Evolutionary conservation across 805 yeast species (phyloP).

Genomic region (Cyberlindnera bimundalis): DNA sequence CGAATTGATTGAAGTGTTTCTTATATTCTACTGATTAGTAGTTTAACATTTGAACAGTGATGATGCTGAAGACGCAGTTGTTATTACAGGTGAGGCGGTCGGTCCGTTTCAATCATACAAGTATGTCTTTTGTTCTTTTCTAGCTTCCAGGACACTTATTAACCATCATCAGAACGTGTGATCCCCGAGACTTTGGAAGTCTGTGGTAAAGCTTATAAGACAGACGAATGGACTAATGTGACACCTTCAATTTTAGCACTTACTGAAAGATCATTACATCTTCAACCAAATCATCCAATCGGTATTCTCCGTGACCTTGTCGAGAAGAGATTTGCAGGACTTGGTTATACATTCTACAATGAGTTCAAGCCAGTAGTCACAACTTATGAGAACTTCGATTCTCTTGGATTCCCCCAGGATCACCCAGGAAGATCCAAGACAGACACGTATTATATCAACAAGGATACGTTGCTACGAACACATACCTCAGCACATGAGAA

Average conservation of each 20-base stretch:
- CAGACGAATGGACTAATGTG: conserved; percentile 84
- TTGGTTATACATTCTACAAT: conserved; percentile 76
- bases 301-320: conserved; percentile 78
- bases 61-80: conserved; percentile 2
- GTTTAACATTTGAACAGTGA: no score
- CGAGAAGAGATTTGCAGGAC: conserved; percentile 58
- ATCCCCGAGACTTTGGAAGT: conserved; percentile 35
- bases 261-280: conserved; percentile 71
- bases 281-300: conserved; percentile 76
- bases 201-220: conserved; percentile 47
- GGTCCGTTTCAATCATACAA: conserved; percentile 11
- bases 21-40: no score
- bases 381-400: conserved; percentile 83
- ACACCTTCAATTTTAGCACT: conserved; percentile 68
- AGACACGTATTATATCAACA: conserved; percentile 89
- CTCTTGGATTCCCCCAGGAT: conserved; percentile 82
- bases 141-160: neutral
- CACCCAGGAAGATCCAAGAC: conserved; percentile 93
- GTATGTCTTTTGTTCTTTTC: conserved; percentile 10
- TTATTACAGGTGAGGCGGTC: conserved; percentile 1
- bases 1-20: no score
- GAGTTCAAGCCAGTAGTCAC: conserved; percentile 82
- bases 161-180: conserved; percentile 6
- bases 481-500: conserved; percentile 97
- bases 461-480: conserved; percentile 70